Conservation (phyloP, 2,329 filamentous ascomycete species). For the Trichothecium roseum region DNA sequence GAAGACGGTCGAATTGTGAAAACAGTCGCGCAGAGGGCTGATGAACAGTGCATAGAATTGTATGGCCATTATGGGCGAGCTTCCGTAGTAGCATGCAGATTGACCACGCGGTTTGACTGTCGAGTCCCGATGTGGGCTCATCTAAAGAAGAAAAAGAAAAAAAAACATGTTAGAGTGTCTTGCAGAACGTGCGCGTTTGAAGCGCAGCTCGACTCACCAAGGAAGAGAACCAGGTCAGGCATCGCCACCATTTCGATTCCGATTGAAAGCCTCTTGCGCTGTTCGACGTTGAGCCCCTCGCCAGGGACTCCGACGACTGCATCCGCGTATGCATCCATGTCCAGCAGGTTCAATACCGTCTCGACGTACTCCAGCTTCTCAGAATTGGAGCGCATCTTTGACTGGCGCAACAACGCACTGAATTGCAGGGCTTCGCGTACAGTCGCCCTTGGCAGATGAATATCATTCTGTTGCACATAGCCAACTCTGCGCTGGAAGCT, state of each 20-base stretch:
- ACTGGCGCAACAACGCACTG: conserved; percentile 48
- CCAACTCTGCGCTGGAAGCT: conserved; percentile 57
- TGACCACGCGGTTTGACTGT: conserved; percentile 53
- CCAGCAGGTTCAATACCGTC: conserved; percentile 54
- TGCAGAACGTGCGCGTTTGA: conserved; percentile 54
- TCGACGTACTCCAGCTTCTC: conserved; percentile 55
- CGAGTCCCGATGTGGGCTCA: conserved; percentile 51
- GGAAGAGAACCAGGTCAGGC: conserved; percentile 42
- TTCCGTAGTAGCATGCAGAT: conserved; percentile 53
- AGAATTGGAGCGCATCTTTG: conserved; percentile 36
- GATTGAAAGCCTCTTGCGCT: conserved; percentile 40
- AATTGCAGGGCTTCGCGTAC: conserved; percentile 45
- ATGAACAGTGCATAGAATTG: conserved; percentile 44
- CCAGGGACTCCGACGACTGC: conserved; percentile 55
- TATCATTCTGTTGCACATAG: conserved; percentile 56
- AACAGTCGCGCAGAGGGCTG: conserved; percentile 44
- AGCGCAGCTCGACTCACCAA: conserved; percentile 46
- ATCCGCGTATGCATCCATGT: conserved; percentile 57
- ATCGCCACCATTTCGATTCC: conserved; percentile 41
- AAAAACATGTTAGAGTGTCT: conserved; percentile 48
- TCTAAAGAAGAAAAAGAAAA: too few species aligned
- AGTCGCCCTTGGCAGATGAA: conserved; percentile 44
- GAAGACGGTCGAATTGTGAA: conserved; percentile 46
- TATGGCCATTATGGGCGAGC: conserved; percentile 43
- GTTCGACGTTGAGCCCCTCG: conserved; percentile 38